phyloP scores from a whole-genome alignment of 768 basidiomycete species.

The Gymnopilus dilepis region DNA sequence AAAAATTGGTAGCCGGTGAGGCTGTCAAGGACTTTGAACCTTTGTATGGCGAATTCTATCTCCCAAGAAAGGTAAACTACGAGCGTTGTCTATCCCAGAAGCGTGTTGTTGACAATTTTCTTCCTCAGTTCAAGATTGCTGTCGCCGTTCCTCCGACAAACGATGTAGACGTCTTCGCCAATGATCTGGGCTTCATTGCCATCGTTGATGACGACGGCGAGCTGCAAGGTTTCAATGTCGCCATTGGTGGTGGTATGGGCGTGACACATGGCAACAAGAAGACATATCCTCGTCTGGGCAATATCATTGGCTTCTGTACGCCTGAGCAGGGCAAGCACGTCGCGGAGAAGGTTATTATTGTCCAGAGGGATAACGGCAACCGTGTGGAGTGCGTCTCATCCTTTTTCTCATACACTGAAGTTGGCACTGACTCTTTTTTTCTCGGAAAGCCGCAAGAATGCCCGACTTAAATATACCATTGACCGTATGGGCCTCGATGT shows the following conservation, averaged over 20 bases:
- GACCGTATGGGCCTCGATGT: conserved; percentile 90
- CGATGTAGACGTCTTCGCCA: conserved; percentile 94
- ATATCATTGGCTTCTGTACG: conserved; percentile 92
- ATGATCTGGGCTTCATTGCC: conserved; percentile 97
- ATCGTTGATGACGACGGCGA: conserved; percentile 79
- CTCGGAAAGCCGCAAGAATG: too few species aligned
- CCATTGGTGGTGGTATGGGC: conserved; percentile 97
- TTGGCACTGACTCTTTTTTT: conserved; percentile 16
- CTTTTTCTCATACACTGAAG: conserved; percentile 18
- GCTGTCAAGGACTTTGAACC: conserved; percentile 95
- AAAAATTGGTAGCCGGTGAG: conserved; percentile 93
- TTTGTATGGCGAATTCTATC: conserved; percentile 96
- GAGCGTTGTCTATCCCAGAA: neutral
- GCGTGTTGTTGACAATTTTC: neutral
- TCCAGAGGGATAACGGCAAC: conserved; percentile 96
- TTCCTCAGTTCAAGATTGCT: conserved; percentile 89
- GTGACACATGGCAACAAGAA: conserved; percentile 99
- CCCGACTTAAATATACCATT: conserved; percentile 95
- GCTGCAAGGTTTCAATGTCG: conserved; percentile 91
- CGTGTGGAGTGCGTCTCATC: conserved; percentile 74
- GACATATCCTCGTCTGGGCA: conserved; percentile 91
- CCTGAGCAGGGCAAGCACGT: conserved; percentile 83
- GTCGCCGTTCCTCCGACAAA: conserved; percentile 96
- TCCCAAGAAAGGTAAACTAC: conserved; percentile 86
- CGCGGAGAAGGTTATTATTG: conserved; percentile 92